These are phyloP conservation scores for Solanum commersonii DNA, from an alignment of 257 asterid species.

Conservation along the genomic window DNA sequence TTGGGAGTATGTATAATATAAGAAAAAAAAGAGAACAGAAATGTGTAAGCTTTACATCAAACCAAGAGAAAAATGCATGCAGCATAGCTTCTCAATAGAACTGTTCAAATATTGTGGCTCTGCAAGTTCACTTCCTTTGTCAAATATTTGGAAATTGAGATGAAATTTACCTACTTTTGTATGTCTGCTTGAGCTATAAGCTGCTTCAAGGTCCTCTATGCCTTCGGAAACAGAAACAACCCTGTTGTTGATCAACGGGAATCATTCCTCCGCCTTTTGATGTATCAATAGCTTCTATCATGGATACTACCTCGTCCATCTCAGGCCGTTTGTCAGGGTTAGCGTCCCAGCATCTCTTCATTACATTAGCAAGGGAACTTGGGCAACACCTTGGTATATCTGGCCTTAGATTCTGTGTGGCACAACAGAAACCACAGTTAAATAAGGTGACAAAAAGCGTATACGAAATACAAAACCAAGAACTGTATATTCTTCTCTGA, in stretches of 20 bases:
- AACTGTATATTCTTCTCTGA: neutral
- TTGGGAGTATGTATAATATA: neutral
- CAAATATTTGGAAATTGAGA: neutral
- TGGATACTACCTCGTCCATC: constrained; percentile 80
- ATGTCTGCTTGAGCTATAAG: neutral
- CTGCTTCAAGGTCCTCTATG: constrained; percentile 49
- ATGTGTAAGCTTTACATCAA: neutral
- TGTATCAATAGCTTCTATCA: constrained; percentile 76
- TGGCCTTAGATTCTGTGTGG: constrained; percentile 69
- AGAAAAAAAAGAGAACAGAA: neutral
- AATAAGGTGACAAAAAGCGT: neutral
- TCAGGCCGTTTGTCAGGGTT: constrained; percentile 81
- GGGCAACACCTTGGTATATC: constrained; percentile 89
- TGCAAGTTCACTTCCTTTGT: neutral
- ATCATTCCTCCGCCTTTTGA: constrained; percentile 92
- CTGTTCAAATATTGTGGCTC: neutral
- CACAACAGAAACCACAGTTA: neutral
- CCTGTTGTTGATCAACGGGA: constrained; percentile 65
- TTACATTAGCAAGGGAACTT: constrained; percentile 61
- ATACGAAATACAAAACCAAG: neutral
- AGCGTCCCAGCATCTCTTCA: constrained; percentile 88
- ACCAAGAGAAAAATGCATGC: neutral
- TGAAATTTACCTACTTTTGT: neutral
- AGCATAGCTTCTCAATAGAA: neutral
- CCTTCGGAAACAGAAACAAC: constrained; percentile 65